These are phyloP conservation scores for Porogramme epimiltina DNA, from an alignment of 1,284 basidiomycete species.

Conservation along the genomic window DNA sequence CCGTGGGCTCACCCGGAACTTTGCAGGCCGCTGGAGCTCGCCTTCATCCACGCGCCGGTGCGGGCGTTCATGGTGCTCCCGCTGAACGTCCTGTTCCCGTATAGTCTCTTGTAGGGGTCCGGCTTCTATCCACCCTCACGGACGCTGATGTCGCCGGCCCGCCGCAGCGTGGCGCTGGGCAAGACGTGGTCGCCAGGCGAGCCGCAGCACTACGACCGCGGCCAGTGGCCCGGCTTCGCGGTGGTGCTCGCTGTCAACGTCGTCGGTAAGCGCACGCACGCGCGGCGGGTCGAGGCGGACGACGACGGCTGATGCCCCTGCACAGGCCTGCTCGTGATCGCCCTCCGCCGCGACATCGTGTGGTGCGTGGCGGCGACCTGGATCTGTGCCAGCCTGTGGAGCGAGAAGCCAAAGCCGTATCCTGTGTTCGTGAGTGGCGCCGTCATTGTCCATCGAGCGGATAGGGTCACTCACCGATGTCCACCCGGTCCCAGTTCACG, in stretches of 20 bases:
- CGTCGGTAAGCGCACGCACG: constrained; percentile 34
- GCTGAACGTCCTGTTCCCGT: constrained; percentile 46
- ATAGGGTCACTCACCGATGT: not conserved
- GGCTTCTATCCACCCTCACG: not conserved
- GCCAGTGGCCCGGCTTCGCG: constrained; percentile 64
- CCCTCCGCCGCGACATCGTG: constrained; percentile 61
- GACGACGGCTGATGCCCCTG: no score
- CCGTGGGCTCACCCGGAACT: constrained; percentile 22
- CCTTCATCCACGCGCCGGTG: constrained; percentile 74
- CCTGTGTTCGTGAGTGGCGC: constrained; percentile 56
- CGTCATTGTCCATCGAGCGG: not conserved
- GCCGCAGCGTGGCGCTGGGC: constrained; percentile 57
- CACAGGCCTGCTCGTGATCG: constrained; percentile 54
- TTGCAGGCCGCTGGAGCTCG: constrained; percentile 60
- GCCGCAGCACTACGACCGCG: constrained; percentile 47
- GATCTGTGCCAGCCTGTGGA: constrained; percentile 68
- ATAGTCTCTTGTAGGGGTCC: constrained; percentile 51
- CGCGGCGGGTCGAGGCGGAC: no score
- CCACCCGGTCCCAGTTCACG: constrained; percentile 44
- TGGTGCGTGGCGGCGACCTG: constrained; percentile 74
- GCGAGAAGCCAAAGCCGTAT: constrained; percentile 57
- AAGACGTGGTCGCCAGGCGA: constrained; percentile 44
- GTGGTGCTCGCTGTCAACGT: constrained; percentile 63
- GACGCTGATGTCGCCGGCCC: not conserved
- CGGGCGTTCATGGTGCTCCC: constrained; percentile 70